These are phyloP conservation scores for Calonectria crousiana DNA, from an alignment of 2,329 filamentous ascomycete genomes.

Conservation along the genomic window DNA sequence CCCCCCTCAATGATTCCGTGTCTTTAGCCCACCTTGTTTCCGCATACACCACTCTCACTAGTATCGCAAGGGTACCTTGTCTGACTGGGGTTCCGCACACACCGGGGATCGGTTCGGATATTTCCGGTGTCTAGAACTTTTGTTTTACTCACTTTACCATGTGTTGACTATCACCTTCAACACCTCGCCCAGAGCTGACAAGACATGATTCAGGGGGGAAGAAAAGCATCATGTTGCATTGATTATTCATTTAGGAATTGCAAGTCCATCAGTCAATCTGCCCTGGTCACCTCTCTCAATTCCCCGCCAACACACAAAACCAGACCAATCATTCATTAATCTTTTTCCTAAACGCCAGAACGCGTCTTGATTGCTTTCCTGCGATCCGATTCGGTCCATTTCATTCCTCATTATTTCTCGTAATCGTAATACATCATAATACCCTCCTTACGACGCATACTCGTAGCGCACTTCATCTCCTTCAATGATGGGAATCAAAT, in stretches of 20 bases:
- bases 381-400: neutral
- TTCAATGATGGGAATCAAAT: neutral
- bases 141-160: neutral
- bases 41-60: neutral
- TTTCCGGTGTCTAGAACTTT: neutral
- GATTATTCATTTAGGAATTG: neutral
- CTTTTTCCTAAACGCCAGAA: neutral
- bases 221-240: neutral
- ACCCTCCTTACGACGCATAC: neutral
- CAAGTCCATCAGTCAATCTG: neutral
- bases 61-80: constrained; percentile 1
- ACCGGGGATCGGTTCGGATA: neutral
- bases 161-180: neutral
- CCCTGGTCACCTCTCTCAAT: too few species aligned
- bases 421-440: too few species aligned
- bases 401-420: neutral
- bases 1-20: neutral
- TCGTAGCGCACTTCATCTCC: neutral
- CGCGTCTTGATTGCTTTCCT: neutral
- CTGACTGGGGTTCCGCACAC: neutral
- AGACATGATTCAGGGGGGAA: neutral
- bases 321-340: neutral
- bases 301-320: neutral
- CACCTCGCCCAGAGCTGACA: neutral
- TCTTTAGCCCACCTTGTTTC: neutral